phyloP scores from a whole-genome alignment of 306 rosid genomes.

The Crotalaria pallida region DNA sequence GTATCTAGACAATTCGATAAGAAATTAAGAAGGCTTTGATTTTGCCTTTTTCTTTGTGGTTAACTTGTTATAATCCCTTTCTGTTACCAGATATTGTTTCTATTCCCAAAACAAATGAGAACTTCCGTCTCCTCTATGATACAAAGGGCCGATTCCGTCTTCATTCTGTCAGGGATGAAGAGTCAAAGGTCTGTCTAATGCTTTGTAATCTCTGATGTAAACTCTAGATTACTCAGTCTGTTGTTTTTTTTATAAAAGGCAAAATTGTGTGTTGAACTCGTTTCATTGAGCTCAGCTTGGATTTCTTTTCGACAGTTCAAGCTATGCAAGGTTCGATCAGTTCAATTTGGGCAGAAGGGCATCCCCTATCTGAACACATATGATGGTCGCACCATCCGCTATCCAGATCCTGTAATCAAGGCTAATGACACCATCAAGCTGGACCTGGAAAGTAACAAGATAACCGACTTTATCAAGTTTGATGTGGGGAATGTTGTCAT shows the following conservation, averaged over 20 bases:
- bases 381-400: slow-evolving; percentile 66
- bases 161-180: slow-evolving; percentile 56
- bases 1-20: neutral
- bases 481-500: slow-evolving; percentile 72
- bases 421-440: slow-evolving; percentile 82
- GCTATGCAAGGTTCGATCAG: slow-evolving; percentile 61
- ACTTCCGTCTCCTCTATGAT: slow-evolving; percentile 55
- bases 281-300: neutral
- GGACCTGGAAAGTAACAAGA: slow-evolving; percentile 62
- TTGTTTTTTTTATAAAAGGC: too few relatives aligned
- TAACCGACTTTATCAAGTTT: slow-evolving; percentile 58
- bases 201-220: neutral
- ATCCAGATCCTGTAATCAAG: slow-evolving; percentile 68
- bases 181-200: slow-evolving; percentile 45
- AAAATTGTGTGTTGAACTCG: too few relatives aligned
- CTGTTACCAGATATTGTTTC: slow-evolving; percentile 28
- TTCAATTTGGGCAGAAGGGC: slow-evolving; percentile 70
- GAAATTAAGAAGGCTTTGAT: neutral
- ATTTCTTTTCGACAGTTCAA: slow-evolving; percentile 32
- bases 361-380: slow-evolving; percentile 63
- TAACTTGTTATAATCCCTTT: neutral
- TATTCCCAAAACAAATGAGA: slow-evolving; percentile 55
- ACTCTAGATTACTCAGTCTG: too few relatives aligned
- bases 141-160: slow-evolving; percentile 61
- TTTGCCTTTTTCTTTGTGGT: neutral